A percentile compares a stretch with the other conserved stretches of the same genome.
These are phyloP conservation scores for Cubamyces lactineus DNA, from an alignment of 768 basidiomycete species.

Conservation along the genomic window DNA sequence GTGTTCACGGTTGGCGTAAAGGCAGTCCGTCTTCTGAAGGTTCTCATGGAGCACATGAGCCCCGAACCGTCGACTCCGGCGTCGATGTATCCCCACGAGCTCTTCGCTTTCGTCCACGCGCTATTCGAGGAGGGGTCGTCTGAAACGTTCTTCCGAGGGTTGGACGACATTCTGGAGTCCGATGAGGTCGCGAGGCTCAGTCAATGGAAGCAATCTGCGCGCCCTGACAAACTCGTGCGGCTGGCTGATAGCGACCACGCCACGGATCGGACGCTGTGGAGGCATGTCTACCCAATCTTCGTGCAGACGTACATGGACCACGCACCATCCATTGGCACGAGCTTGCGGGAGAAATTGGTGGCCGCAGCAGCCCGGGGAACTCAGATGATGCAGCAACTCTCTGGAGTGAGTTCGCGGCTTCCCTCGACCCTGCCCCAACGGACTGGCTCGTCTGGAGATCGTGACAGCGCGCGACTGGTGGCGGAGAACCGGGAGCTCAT, in stretches of 20 bases:
- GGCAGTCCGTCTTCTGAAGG: constrained; percentile 60
- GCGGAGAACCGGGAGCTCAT: constrained; percentile 61
- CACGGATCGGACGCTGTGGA: constrained; percentile 74
- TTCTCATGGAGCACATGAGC: constrained; percentile 49
- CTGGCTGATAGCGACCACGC: constrained; percentile 73
- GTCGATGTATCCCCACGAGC: constrained; percentile 32
- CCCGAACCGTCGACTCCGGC: constrained; percentile 35
- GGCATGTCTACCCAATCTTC: constrained; percentile 68
- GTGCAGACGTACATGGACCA: constrained; percentile 58
- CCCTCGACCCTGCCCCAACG: constrained; percentile 52
- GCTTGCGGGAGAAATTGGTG: constrained; percentile 67
- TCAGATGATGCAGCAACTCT: constrained; percentile 69
- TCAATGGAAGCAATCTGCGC: constrained; percentile 64
- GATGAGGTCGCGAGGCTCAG: constrained; percentile 62
- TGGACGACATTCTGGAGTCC: constrained; percentile 67
- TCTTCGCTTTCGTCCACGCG: constrained; percentile 51
- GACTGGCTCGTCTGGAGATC: constrained; percentile 44
- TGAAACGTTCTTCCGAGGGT: constrained; percentile 57
- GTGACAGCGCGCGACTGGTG: constrained; percentile 54
- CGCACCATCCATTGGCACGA: constrained; percentile 46
- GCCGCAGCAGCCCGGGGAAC: constrained; percentile 74
- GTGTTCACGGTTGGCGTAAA: constrained; percentile 66
- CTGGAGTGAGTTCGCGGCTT: constrained; percentile 65
- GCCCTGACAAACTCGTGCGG: constrained; percentile 59
- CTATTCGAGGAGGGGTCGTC: constrained; percentile 54